A percentile compares a stretch with the other conserved stretches of the same genome.
These are phyloP conservation scores for Periconia sp. DNA, from an alignment of 2,329 filamentous ascomycete genomes.

Conservation along the genomic window DNA sequence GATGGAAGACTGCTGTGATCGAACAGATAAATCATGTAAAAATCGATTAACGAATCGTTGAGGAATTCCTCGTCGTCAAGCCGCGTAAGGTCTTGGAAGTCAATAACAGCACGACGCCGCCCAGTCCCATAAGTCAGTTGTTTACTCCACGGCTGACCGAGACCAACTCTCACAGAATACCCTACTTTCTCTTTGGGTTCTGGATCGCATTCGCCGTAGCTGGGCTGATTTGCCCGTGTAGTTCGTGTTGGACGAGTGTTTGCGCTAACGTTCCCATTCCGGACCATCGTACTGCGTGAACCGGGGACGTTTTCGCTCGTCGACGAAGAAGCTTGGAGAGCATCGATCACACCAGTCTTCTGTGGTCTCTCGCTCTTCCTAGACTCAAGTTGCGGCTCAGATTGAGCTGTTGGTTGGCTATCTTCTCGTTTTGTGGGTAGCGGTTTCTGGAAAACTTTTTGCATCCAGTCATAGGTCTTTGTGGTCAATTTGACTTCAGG, in stretches of 20 bases:
- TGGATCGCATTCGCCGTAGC: not conserved
- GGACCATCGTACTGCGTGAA: too few relatives aligned
- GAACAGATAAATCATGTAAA: conserved; percentile 67
- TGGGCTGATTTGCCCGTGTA: conserved; percentile 1
- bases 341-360: not conserved
- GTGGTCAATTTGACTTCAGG: conserved; percentile 1
- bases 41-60: conserved; percentile 90
- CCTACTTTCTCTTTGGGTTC: conserved; percentile 9
- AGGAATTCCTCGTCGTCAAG: conserved; percentile 84
- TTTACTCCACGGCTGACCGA: conserved; percentile 36
- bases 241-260: not conserved
- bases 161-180: conserved; percentile 23
- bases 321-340: not conserved
- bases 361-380: not conserved
- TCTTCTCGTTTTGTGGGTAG: not conserved
- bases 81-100: conserved; percentile 71
- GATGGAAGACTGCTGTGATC: conserved; percentile 49
- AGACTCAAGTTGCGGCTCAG: not conserved
- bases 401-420: not conserved
- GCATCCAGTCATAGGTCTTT: conserved; percentile 8
- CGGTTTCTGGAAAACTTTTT: conserved; percentile 12
- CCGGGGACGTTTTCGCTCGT: not conserved
- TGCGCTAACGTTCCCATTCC: not conserved
- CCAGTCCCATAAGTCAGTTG: conserved; percentile 65
- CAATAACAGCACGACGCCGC: conserved; percentile 65